Conservation (phyloP, 257 asterid genomes). For the Fraxinus pennsylvanica region DNA sequence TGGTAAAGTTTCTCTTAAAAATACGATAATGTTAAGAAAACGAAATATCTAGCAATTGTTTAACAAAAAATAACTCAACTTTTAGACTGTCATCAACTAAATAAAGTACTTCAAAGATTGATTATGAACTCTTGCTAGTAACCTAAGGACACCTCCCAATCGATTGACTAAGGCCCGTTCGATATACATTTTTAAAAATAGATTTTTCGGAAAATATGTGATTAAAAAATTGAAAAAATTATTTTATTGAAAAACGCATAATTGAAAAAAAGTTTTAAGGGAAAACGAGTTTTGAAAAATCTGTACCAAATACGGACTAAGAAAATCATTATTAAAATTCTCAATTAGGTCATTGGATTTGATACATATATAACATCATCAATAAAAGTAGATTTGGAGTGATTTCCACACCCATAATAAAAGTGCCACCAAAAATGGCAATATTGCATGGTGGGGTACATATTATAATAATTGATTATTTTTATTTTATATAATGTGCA, state of each 20-base stretch:
- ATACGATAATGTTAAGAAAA: neutral
- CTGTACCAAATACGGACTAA: too few species aligned
- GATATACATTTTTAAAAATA: too few species aligned
- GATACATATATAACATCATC: constrained; percentile 28
- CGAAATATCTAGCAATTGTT: neutral
- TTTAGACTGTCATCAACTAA: constrained; percentile 6
- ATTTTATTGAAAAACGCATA: too few species aligned
- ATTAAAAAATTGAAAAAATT: too few species aligned
- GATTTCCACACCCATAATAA: constrained; percentile 48
- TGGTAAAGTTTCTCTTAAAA: neutral
- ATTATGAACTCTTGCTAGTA: constrained; percentile 24
- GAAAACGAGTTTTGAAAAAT: too few species aligned
- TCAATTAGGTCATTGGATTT: constrained; percentile 28
- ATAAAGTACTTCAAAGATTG: neutral
- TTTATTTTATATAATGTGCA: neutral
- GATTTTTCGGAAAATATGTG: too few species aligned
- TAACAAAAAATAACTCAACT: neutral
- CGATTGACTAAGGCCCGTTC: neutral
- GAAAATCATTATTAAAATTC: neutral
- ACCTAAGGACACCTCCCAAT: constrained; percentile 25
- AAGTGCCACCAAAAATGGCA: constrained; percentile 5
- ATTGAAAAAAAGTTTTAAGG: too few species aligned
- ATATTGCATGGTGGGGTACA: constrained; percentile 22
- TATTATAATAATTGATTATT: constrained; percentile 5
- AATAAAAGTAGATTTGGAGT: constrained; percentile 27